phyloP scores from a whole-genome alignment of 139 green algal genomes.

The Micractinium conductrix region DNA sequence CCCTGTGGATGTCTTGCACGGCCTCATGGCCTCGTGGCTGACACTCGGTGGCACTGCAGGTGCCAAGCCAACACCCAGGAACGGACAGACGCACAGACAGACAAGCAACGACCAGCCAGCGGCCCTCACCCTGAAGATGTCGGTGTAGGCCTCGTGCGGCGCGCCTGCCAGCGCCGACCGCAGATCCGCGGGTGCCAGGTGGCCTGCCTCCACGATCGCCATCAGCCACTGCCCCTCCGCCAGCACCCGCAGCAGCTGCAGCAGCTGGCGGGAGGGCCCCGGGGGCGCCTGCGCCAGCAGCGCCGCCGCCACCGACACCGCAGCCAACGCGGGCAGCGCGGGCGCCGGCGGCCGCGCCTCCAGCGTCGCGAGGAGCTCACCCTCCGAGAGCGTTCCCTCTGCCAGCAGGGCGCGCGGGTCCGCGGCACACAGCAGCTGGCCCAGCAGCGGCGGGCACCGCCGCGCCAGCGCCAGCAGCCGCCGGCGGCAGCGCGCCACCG shows the following conservation, averaged over 20 bases:
- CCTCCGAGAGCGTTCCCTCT: not conserved
- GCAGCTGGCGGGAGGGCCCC: not conserved
- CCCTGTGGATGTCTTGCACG: too few relatives aligned
- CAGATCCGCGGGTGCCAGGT: slow-evolving; percentile 3
- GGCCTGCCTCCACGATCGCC: slow-evolving; percentile 11
- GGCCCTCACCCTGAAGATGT: slow-evolving; percentile 4
- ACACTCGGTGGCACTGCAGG: too few relatives aligned
- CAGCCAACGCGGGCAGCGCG: not conserved
- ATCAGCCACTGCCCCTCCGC: slow-evolving; percentile 5
- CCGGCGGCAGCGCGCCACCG: not conserved
- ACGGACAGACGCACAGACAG: not conserved
- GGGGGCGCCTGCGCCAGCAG: not conserved
- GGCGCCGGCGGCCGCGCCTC: not conserved
- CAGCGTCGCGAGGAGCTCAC: not conserved
- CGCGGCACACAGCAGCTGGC: not conserved
- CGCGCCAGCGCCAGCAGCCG: not conserved
- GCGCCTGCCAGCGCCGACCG: not conserved
- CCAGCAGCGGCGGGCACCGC: not conserved
- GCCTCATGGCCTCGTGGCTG: too few relatives aligned
- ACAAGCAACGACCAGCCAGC: not conserved
- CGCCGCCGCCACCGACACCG: not conserved
- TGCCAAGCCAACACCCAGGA: too few relatives aligned
- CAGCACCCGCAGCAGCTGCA: not conserved
- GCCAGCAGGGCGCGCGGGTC: not conserved
- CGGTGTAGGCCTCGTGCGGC: not conserved